Base-by-base conservation (phyloP, 164 flowering plant species). In the Malania oleifera region DNA sequence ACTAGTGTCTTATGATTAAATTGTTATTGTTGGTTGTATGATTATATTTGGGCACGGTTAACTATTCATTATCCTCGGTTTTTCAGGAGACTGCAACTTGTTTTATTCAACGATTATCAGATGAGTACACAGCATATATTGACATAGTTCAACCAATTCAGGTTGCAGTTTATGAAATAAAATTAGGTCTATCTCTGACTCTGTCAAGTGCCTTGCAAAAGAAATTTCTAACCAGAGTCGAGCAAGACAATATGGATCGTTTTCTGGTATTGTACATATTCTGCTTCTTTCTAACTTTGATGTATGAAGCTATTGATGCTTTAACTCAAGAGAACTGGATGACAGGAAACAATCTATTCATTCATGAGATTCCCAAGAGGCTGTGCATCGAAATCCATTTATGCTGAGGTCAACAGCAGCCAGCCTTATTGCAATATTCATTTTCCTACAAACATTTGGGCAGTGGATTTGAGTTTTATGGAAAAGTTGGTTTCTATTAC, bases 151-250 rank as follows among this genome's bases (percentile, higher is more conserved):
- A 88, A 61, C 97, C 99, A 14, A 61, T 93, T 64, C 99, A 88
- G 71, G 89, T 93, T 63, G 85, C 99, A 40, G 60, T 88, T 5
- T 93, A 76, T 67, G 99, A 93, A 72, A 86, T 93, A 82, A 93
- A 93, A 72, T 70, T 93, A 37, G 99, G 97, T 14, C 57, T 86
- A 45, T 75, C 95, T 9, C 63, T 90, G 38, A 49, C 79, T 59
- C 53, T 77, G 14, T 75, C 89, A 52, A 74, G 82, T 70, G 61
- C 75, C 34, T 34, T 72, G 61, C 74, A 72, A 62, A 77, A 73
- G 63, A 57, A 44, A 7, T 63, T 69, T 47, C 68, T 73, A 39
- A 58, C 60, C 1, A 71, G 57, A 57, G 41, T 67, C 17, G 80
- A 60, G 45, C 68, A 70, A 60, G 66, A 69, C 37, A 65, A 63